Evolutionary conservation across 2,329 filamentous ascomycete genomes (phyloP), one percentile per base, ranked within the genome.

Genomic region (Fusarium gaditjirri): DNA sequence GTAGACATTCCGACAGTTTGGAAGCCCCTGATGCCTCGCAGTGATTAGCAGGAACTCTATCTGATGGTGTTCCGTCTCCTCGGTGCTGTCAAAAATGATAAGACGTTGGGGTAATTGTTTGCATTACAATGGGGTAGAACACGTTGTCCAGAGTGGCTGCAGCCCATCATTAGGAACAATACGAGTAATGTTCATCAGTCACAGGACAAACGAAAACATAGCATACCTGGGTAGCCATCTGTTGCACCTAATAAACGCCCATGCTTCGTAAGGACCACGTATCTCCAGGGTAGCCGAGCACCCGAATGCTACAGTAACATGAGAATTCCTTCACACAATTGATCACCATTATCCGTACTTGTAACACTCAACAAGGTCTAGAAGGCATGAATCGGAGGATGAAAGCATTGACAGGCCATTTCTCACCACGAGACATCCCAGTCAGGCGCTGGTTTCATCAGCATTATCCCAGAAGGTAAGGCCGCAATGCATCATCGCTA

Each of bases 401-500:
- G 53, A 31, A 10, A 57, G 44, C 21, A 50, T 44, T 31, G 36
- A 39, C 56, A 42, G 19, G 43, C 21, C 31, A 43, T 38, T 46
- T 38, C 19, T 52, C 49, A 41, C 41, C 68, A 62, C 46, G 27
- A 59, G 57, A 27, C 43, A 70, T 55, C 56, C 56, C 36, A 42
- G 68, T 49, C 50, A 21, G 53, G 57, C 12, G 19, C 42, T 50
- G 60, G 25, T 29, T 41, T 33, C 29, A 44, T 25, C 27, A 60
- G 36, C 35, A 47, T 46, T 31, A 65, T 50, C 70, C 54, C 23
- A 13, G 42, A 31, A 52, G 44, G 35, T 73, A 72, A 72, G 65
- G 70, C 61, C 54, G 61, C 62, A 73, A 70, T 49, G 49, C 54
- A 67, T 72, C 29, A 23, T 41, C 61, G 50, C 61, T 42, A 64